These are phyloP conservation scores for Psidium guajava DNA, from an alignment of 345 rosid species.

Conservation along the genomic window DNA sequence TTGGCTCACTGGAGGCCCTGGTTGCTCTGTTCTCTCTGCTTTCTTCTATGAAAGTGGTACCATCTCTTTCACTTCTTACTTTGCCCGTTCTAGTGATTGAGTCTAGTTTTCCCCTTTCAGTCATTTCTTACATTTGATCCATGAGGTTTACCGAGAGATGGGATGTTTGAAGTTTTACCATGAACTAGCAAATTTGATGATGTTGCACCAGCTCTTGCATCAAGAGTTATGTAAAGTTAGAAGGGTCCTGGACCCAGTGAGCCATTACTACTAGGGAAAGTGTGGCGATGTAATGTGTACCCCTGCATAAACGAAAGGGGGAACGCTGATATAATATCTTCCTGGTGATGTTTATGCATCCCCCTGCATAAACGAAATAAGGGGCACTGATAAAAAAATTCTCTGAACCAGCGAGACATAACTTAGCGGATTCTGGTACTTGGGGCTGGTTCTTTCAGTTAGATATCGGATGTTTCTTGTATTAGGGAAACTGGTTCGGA, in stretches of 20 bases:
- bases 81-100: not conserved
- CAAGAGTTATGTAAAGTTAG: not conserved
- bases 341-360: not conserved
- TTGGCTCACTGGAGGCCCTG: slow-evolving; percentile 34
- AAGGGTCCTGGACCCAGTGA: not conserved
- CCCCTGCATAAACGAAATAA: not conserved
- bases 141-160: not conserved
- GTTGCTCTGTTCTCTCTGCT: slow-evolving; percentile 28
- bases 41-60: slow-evolving; percentile 20
- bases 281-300: not conserved
- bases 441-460: not conserved
- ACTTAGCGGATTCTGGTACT: not conserved
- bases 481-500: not conserved
- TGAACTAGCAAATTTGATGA: not conserved
- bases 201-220: not conserved
- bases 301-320: not conserved
- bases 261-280: not conserved
- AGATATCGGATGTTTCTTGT: not conserved
- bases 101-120: not conserved
- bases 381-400: not conserved
- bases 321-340: not conserved
- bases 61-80: not conserved
- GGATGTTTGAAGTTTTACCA: not conserved
- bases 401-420: not conserved
- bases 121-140: not conserved